Base-by-base conservation (phyloP, 768 basidiomycete genomes). In the Hypholoma sublateritium region DNA sequence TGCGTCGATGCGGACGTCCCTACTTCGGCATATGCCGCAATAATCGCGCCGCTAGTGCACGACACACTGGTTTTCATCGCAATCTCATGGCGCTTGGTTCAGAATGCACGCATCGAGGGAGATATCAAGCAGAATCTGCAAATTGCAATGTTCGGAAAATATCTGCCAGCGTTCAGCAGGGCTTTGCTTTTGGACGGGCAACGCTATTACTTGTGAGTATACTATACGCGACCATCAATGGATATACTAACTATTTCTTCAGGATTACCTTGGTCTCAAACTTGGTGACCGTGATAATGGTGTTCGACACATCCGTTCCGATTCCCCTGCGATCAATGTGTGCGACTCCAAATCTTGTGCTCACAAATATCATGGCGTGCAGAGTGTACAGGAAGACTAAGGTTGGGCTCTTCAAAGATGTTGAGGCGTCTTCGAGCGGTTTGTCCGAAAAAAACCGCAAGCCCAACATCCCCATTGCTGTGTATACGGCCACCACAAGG, bases 151-250 rank as follows among this genome's bases (percentile, higher is more conserved):
- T 50, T 44, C 14, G 65, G 62, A 4, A 43, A 65, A 4, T 49
- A 68, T 11, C 65, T 77, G 19, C 74, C 74, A 35, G 59, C 39
- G 35, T 54, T 77, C 48, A 71, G 74, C 4, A 62, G 56, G 43
- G 69, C 69, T 11, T 19, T 78, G 5, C 53, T 78, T 12, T 62
- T 67, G n/a, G 72, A 72, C 24, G 75, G 76, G 14, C 74, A 77
- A 52, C 63, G 64, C 21, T 77, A 77, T 56, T 75, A 77, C 56
- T 36, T 71, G 76, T 74, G 59, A 37, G 70, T 57, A 16, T 16
- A 16, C 13, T 41, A 41, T 41, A 13, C 8, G 8, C 35, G 8
- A 14, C 7, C 16, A 17, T 16, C 3, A 41, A 8, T 13, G 3
- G 16, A 1, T 14, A 9, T 6, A 41, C 13, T 16, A 41, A 16